Evolutionary conservation across 306 rosid species (phyloP), one percentile per base, ranked within the genome.

Genomic region (Rosa lucieae): DNA sequence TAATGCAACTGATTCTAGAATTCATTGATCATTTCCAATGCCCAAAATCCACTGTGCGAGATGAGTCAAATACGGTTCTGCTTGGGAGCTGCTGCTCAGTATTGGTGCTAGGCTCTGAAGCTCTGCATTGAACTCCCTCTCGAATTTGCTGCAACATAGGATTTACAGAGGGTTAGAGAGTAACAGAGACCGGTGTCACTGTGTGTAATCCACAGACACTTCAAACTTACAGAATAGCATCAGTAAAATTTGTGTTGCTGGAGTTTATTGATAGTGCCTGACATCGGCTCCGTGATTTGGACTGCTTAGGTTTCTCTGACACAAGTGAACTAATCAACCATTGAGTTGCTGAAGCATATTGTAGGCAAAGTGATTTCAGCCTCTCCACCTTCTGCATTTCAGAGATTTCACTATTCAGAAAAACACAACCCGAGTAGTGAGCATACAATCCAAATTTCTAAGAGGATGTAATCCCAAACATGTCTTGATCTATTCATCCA

Each of bases 331-430:
- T 84, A 62, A 94, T 87, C 78, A 94, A 84, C 97, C 99, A 94
- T 72, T 94, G 95, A 43, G 99, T 91, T 70, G 97, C 91, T 44
- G 99, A 94, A 37, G 97, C 93, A 81, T 91, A 94, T 49, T 92
- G 99, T 72, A 94, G 89, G 89, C 97, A 92, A 79, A 94, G 87
- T 53, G 90, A 86, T 80, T 92, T 90, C 71, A 94, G 88, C 85
- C 70, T 88, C 88, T 94, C 95, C 87, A 94, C 92, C 74, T 92
- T 94, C 99, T 94, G 97, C 91, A 85, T 62, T 74, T 53, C 72
- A 67, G 72, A 80, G 52, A 86, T 65, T 21, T 35, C 67, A 48
- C 55, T 20, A 71, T 76, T 40, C 10, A 39, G 13, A 37, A 59
- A 76, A 70, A 52, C 46, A 21, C 51, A 47, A 68, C 35, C 59